Conservation (phyloP, 2,329 filamentous ascomycete species). For the Tolypocladium capitatum region DNA sequence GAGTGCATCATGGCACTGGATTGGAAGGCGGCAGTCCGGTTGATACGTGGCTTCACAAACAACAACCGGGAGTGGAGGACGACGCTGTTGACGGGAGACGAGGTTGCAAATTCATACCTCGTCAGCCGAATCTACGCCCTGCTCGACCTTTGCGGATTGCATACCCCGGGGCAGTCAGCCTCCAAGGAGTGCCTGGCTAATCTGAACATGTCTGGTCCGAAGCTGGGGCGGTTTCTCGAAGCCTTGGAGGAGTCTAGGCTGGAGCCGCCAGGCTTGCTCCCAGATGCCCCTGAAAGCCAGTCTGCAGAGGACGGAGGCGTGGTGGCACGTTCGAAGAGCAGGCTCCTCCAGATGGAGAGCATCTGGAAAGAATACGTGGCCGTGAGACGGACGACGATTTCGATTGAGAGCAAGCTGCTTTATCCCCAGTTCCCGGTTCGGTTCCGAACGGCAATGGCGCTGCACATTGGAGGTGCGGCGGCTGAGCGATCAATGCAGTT, state of each 20-base stretch:
- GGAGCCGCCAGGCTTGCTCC: conserved; percentile 1
- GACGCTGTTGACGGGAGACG: conserved; percentile 11
- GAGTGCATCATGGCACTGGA: conserved; percentile 28
- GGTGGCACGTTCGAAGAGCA: conserved; percentile 8
- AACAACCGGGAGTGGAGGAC: conserved; percentile 12
- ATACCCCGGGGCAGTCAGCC: background rate
- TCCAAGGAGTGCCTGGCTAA: conserved; percentile 9
- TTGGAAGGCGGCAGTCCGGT: conserved; percentile 19
- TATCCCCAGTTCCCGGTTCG: conserved; percentile 13
- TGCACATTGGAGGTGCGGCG: conserved; percentile 12
- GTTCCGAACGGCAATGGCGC: conserved; percentile 17
- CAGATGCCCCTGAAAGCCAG: background rate
- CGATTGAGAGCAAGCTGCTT: conserved; percentile 22
- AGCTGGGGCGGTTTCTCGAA: conserved; percentile 11
- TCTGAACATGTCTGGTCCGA: conserved; percentile 11
- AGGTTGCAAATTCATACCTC: conserved; percentile 11
- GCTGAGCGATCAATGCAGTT: conserved; percentile 10
- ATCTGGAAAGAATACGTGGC: conserved; percentile 18
- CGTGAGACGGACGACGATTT: conserved; percentile 14
- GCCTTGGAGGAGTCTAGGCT: conserved; percentile 8
- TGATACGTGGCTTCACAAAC: conserved; percentile 16
- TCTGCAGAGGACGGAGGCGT: background rate
- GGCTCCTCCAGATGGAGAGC: conserved; percentile 20
- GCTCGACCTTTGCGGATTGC: conserved; percentile 23
- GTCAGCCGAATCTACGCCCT: conserved; percentile 19